These are phyloP conservation scores for Ophiostoma ulmi DNA, from an alignment of 2,329 filamentous ascomycete genomes.

Conservation along the genomic window DNA sequence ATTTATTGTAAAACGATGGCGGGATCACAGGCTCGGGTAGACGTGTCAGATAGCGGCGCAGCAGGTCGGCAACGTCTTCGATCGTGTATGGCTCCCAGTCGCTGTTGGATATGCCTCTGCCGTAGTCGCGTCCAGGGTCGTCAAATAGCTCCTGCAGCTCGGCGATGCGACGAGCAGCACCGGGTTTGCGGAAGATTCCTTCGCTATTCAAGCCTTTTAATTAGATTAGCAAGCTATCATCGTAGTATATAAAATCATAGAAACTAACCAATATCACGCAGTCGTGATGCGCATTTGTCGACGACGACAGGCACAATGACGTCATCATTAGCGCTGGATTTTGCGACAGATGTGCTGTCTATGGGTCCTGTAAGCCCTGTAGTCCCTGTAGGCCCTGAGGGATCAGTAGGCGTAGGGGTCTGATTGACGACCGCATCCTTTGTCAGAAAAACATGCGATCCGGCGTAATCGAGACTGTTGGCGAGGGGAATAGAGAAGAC, in stretches of 20 bases:
- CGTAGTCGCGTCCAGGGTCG: neutral
- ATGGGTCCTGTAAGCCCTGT: neutral
- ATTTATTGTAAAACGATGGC: neutral
- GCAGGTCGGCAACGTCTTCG: constrained; percentile 13
- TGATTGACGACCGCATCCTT: neutral
- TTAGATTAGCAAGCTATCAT: neutral
- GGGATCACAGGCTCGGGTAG: constrained; percentile 13
- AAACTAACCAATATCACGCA: neutral
- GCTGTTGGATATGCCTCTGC: neutral
- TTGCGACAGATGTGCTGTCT: neutral
- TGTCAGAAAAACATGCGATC: neutral
- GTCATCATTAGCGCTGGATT: neutral
- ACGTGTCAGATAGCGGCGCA: constrained; percentile 13
- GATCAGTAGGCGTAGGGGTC: neutral
- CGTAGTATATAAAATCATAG: too few species aligned
- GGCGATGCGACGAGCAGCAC: constrained; percentile 12
- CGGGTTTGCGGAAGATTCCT: constrained; percentile 13
- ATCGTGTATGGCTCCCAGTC: constrained; percentile 13
- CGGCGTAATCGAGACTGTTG: constrained; percentile 9
- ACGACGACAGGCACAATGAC: constrained; percentile 15
- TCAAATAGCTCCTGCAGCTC: constrained; percentile 18
- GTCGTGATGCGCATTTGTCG: constrained; percentile 3
- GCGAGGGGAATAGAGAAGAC: constrained; percentile 14
- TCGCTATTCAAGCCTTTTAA: neutral
- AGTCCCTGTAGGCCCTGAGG: neutral